Conservation (phyloP, 148 eudicot species). For the Simmondsia chinensis region DNA sequence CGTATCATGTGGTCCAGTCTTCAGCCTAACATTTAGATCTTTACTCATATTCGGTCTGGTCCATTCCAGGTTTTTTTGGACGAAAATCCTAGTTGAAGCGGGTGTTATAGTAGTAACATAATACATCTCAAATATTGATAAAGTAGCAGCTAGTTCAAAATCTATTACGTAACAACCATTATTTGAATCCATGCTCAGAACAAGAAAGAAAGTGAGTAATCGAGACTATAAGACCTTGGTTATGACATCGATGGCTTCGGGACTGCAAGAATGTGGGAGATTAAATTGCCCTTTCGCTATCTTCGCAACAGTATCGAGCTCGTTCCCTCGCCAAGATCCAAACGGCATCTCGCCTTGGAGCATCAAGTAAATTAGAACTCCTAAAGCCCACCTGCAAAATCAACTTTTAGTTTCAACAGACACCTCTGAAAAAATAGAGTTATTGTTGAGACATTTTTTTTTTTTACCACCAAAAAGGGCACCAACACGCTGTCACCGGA, state of each 20-base stretch:
- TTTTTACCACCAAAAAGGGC: too few relatives aligned
- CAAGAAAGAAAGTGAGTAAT: neutral
- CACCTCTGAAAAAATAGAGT: neutral
- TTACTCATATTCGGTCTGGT: too few relatives aligned
- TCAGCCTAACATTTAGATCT: too few relatives aligned
- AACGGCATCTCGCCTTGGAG: slow-evolving; percentile 97
- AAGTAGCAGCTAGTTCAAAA: too few relatives aligned
- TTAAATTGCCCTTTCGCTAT: slow-evolving; percentile 84
- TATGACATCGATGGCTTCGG: slow-evolving; percentile 72
- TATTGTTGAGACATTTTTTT: too few relatives aligned
- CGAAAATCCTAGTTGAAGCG: too few relatives aligned
- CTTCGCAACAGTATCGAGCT: slow-evolving; percentile 75
- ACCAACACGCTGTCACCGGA: too few relatives aligned
- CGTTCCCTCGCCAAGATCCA: slow-evolving; percentile 93
- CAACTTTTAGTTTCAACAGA: neutral
- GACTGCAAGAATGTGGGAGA: slow-evolving; percentile 55
- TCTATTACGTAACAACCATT: too few relatives aligned
- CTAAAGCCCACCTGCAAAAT: slow-evolving; percentile 89
- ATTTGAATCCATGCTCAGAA: neutral
- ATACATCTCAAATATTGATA: too few relatives aligned
- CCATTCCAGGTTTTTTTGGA: too few relatives aligned
- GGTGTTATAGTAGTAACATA: too few relatives aligned
- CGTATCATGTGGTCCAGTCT: too few relatives aligned
- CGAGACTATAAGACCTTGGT: slow-evolving; percentile 43
- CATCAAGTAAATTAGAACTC: slow-evolving; percentile 85